A percentile compares a stretch with the other conserved stretches of the same genome.
Conservation (phyloP, 176 grass and related monocot genomes). For the Coix lacrymajobi region DNA sequence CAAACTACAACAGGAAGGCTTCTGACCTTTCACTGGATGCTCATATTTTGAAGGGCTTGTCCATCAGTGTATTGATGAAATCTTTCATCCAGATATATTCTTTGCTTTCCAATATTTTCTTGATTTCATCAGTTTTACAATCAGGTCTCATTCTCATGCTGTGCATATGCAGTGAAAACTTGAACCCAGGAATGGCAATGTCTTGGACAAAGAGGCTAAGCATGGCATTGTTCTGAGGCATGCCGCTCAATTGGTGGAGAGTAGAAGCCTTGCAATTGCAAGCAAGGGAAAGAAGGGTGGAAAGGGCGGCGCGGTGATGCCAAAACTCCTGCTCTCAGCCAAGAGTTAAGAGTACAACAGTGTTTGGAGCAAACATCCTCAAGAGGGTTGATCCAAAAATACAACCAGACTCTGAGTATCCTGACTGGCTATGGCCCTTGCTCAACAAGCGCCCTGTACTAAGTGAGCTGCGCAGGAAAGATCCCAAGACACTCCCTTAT, state of each 20-base stretch:
- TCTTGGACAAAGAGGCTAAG: conserved; percentile 33
- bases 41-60: background rate
- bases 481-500: conserved; percentile 63
- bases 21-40: background rate
- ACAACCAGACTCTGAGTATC: conserved; percentile 66
- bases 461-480: conserved; percentile 79
- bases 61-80: background rate
- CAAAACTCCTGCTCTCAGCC: conserved; percentile 61
- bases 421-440: conserved; percentile 74
- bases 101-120: background rate
- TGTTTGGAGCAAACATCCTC: conserved; percentile 82
- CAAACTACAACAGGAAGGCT: background rate
- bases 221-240: conserved; percentile 18
- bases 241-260: conserved; percentile 28
- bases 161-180: conserved; percentile 23
- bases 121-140: background rate
- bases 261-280: conserved; percentile 55
- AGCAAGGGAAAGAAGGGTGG: conserved; percentile 80
- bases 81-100: background rate
- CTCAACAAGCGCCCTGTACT: conserved; percentile 62
- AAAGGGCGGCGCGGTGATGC: conserved; percentile 58
- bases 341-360: conserved; percentile 79
- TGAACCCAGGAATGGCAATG: conserved; percentile 45
- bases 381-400: conserved; percentile 90
- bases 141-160: background rate